Evolutionary conservation across 371 early-diverging fungal genomes (phyloP).

Genomic region (Rhizopus sp.): DNA sequence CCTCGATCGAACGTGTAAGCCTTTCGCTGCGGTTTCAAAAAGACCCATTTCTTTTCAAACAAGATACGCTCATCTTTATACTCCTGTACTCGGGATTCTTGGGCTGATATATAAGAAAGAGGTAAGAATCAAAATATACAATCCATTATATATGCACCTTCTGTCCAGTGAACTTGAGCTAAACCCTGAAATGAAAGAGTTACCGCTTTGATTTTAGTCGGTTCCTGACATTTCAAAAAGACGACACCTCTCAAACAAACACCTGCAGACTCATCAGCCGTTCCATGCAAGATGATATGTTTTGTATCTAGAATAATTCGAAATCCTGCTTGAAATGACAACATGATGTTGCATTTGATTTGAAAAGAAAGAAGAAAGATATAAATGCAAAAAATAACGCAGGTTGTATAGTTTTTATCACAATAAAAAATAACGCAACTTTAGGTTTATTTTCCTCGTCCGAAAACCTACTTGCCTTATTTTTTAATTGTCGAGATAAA

Average conservation of each 20-base stretch:
- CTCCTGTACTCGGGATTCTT: conserved; percentile 14
- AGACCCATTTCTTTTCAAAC: conserved; percentile 27
- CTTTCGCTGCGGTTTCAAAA: conserved; percentile 23
- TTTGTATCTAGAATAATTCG: conserved; percentile 31
- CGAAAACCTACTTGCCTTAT: no score
- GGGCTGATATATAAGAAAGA: conserved; percentile 1
- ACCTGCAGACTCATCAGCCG: conserved; percentile 36
- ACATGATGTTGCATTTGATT: no score
- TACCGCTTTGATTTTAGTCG: conserved; percentile 31
- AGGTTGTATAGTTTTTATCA: no score
- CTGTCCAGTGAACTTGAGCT: conserved; percentile 29
- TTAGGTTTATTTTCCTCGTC: no score
- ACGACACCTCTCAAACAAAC: conserved; percentile 30
- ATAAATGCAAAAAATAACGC: no score
- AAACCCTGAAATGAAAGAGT: conserved; percentile 28
- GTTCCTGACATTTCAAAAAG: conserved; percentile 24
- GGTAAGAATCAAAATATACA: not conserved
- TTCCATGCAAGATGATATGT: conserved; percentile 31
- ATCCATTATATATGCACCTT: conserved; percentile 22
- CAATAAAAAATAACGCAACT: no score
- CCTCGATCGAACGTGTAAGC: conserved; percentile 20
- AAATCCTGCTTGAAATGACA: conserved; percentile 15
- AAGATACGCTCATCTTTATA: conserved; percentile 17
- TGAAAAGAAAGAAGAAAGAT: no score
- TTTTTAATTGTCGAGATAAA: no score